These are phyloP conservation scores for Lolium multiflorum DNA, from an alignment of 176 grass and related monocot species.

Conservation along the genomic window DNA sequence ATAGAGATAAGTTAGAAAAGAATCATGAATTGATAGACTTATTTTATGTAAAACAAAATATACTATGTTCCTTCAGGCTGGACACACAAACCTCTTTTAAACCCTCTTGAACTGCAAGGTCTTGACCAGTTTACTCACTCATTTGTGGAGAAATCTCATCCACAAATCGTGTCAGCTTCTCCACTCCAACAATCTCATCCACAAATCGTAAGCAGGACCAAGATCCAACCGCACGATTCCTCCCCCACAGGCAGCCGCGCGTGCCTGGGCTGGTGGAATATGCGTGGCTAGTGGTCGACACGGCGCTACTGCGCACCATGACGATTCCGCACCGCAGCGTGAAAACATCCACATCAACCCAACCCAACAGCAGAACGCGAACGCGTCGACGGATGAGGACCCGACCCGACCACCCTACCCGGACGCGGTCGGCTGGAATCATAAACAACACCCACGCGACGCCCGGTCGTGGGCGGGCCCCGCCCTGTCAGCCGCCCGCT, in stretches of 20 bases:
- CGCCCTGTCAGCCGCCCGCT: constrained; percentile 1
- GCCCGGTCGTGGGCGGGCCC: constrained; percentile 48
- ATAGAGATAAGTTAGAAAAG: too few species aligned
- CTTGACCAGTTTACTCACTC: too few species aligned
- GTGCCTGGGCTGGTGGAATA: constrained; percentile 27
- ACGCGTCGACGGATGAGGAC: neutral
- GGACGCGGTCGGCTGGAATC: constrained; percentile 50
- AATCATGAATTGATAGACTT: too few species aligned
- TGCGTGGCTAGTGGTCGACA: constrained; percentile 42
- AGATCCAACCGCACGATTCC: neutral
- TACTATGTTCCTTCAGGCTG: too few species aligned
- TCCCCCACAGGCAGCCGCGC: neutral
- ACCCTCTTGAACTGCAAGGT: too few species aligned
- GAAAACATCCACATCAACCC: neutral
- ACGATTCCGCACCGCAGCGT: constrained; percentile 19
- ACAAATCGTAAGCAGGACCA: too few species aligned
- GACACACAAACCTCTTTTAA: too few species aligned
- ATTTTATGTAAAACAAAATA: too few species aligned
- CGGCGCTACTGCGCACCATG: constrained; percentile 2
- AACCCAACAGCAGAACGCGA: neutral
- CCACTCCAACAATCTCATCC: neutral
- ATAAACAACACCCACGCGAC: constrained; percentile 39
- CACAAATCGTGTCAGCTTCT: neutral
- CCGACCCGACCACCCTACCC: constrained; percentile 24
- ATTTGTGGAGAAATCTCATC: too few species aligned